phyloP scores from a whole-genome alignment of 2,329 filamentous ascomycete genomes.

The Epichloe amarillans region DNA sequence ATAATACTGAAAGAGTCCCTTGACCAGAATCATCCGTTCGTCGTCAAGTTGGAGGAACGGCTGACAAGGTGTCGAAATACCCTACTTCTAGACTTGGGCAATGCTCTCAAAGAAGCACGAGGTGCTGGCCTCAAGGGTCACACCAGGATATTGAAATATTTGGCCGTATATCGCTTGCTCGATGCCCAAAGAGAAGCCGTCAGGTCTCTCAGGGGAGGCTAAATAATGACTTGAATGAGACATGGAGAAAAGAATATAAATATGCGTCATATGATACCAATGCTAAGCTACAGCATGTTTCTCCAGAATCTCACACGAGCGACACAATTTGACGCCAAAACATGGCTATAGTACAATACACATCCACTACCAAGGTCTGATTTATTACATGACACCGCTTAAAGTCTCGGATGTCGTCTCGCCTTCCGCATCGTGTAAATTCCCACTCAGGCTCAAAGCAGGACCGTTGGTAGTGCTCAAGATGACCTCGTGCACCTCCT shows the following conservation, averaged over 20 bases:
- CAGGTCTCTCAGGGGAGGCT: constrained; percentile 29
- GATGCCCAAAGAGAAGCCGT: constrained; percentile 40
- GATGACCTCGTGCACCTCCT: constrained; percentile 47
- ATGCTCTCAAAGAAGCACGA: constrained; percentile 32
- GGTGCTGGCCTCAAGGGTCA: constrained; percentile 30
- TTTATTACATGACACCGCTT: constrained; percentile 37
- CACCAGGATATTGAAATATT: constrained; percentile 33
- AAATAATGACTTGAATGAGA: constrained; percentile 8
- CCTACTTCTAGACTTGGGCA: constrained; percentile 39
- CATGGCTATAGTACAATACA: constrained; percentile 28
- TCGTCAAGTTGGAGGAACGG: constrained; percentile 38
- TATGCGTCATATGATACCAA: constrained; percentile 17
- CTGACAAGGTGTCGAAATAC: constrained; percentile 41
- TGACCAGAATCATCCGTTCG: constrained; percentile 34
- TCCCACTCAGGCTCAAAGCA: constrained; percentile 74
- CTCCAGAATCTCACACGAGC: neutral
- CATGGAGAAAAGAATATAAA: neutral
- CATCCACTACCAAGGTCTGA: neutral
- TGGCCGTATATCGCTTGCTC: constrained; percentile 39
- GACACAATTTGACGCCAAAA: constrained; percentile 12
- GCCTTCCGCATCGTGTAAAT: constrained; percentile 52
- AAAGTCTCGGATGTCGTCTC: constrained; percentile 39
- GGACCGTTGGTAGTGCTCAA: constrained; percentile 79
- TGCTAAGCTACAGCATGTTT: constrained; percentile 5
- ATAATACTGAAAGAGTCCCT: constrained; percentile 29